Base-by-base conservation (phyloP, 1,139 yeast species). In the Saccharomyces hybrid region DNA sequence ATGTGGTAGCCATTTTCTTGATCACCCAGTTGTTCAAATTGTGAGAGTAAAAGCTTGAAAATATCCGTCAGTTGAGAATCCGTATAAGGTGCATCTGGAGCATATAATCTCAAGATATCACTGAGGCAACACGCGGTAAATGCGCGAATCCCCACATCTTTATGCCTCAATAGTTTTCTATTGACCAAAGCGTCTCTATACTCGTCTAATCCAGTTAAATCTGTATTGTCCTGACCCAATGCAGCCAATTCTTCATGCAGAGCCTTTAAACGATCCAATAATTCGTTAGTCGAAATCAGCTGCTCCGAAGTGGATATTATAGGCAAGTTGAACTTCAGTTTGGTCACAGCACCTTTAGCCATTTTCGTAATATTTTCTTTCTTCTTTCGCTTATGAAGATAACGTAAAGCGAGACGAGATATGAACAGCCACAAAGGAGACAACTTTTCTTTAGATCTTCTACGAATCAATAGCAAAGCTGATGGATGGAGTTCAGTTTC, bases 81-180 rank as follows among this genome's bases (percentile, higher is more conserved):
- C 1, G 88, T 82, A 69, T 79, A 90, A 5, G 98, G 97, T 4
- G 97, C 96, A 69, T 90, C 88, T 0, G 97, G 97, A 0, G 97
- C 97, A 67, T 78, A 85, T 9, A 90, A 71, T 57, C 96, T 77
- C 48, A 91, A 71, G 13, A 91, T 75, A 67, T 90, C 96, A 2
- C 91, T 78, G 9, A 90, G 62, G 58, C 95, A 83, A 64, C 96
- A 86, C 16, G 95, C 84, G 2, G 80, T 79, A 57, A 77, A 81
- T 0, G 91, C 83, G 61, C 84, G 86, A 3, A 90, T 83, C 3
- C 95, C 95, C 3, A 70, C 61, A 63, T 88, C 89, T 52, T 81
- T 74, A 64, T 86, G 86, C 44, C 73, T 75, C 8, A 87, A 60
- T 23, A 88, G 71, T 62, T 84, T 86, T 56, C 78, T 78, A 61